Conservation (phyloP, 1,139 yeast species). For the Candida sp. region DNA sequence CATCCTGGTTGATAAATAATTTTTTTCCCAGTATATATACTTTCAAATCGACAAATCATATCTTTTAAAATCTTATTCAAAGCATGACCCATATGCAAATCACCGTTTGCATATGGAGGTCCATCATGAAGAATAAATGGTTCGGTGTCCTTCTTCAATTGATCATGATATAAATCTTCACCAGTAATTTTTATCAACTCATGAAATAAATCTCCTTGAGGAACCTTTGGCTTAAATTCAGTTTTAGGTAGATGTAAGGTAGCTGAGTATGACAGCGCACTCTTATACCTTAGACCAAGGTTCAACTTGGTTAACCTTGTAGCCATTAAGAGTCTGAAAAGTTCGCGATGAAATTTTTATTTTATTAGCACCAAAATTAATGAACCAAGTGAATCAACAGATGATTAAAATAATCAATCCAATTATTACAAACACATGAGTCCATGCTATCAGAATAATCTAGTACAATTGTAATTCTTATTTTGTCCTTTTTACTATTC, state of each 20-base stretch:
- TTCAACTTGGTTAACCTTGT: neutral
- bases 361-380: neutral
- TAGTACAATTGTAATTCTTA: too few relatives aligned
- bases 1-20: conserved; percentile 88
- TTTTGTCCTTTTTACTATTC: too few relatives aligned
- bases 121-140: conserved; percentile 87
- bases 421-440: neutral
- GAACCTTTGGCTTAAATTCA: conserved; percentile 39
- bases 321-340: neutral
- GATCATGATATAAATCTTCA: conserved; percentile 35
- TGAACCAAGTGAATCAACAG: neutral
- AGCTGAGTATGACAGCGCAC: conserved; percentile 18
- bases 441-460: neutral
- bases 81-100: conserved; percentile 91
- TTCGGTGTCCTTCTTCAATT: conserved; percentile 11
- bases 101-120: conserved; percentile 98
- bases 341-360: neutral
- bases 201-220: conserved; percentile 24
- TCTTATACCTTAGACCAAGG: neutral
- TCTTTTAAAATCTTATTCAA: conserved; percentile 87
- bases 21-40: conserved; percentile 53
- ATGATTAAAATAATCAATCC: too few relatives aligned
- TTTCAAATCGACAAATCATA: conserved; percentile 64
- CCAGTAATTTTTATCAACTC: conserved; percentile 25
- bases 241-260: conserved; percentile 42